Percentiles rank a stretch among this genome's conserved stretches.
Evolutionary conservation across 768 basidiomycete species (phyloP).

Genomic region (Cystobasidium onofrii): DNA sequence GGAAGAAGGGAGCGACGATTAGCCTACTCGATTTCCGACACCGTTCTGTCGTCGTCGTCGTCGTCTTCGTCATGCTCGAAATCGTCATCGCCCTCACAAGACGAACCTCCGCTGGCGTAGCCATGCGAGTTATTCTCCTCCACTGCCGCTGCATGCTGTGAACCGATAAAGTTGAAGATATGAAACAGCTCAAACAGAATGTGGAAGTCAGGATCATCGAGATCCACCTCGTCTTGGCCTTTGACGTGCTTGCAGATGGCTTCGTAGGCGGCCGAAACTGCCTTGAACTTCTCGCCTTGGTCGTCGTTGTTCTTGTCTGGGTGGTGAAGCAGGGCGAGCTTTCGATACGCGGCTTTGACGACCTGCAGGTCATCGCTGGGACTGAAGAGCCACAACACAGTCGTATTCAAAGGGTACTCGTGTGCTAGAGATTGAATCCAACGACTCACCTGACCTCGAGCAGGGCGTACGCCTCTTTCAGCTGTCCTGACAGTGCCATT

Average conservation of each 20-base stretch:
- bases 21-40: background rate
- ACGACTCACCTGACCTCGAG: constrained; percentile 3
- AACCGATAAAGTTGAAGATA: background rate
- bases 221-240: constrained; percentile 36
- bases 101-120: background rate
- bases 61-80: constrained; percentile 44
- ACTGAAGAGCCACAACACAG: background rate
- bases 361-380: constrained; percentile 43
- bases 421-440: background rate
- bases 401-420: too few species aligned
- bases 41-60: background rate
- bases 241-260: constrained; percentile 56
- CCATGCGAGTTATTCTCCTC: background rate
- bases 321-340: constrained; percentile 63
- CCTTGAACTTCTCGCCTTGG: constrained; percentile 63
- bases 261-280: constrained; percentile 61
- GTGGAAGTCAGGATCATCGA: background rate
- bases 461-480: background rate
- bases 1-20: too few species aligned
- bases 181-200: background rate
- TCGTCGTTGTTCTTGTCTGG: constrained; percentile 69
- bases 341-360: constrained; percentile 62
- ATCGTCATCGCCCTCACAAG: constrained; percentile 41
- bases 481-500: background rate
- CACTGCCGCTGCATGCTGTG: background rate